A percentile compares a stretch with the other conserved stretches of the same genome.
These are phyloP conservation scores for Aspergillus indologenus DNA, from an alignment of 495 filamentous ascomycete species.

Conservation along the genomic window DNA sequence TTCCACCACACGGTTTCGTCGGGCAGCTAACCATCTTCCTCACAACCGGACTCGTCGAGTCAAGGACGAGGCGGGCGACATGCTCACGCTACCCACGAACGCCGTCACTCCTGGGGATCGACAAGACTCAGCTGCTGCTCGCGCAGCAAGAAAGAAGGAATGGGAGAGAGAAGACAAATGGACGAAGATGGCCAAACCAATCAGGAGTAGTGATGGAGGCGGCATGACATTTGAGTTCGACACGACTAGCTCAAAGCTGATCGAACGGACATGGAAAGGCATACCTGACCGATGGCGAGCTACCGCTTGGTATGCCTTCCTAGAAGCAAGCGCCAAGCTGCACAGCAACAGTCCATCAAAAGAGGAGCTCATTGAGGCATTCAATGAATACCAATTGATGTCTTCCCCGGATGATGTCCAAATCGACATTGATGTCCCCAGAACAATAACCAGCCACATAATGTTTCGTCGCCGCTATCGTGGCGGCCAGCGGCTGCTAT, in stretches of 20 bases:
- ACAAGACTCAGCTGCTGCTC: constrained; percentile 48
- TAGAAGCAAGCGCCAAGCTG: constrained; percentile 74
- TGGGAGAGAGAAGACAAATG: constrained; percentile 87
- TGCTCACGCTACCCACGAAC: constrained; percentile 76
- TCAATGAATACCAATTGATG: constrained; percentile 64
- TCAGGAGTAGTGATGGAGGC: constrained; percentile 58
- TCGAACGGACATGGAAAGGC: constrained; percentile 94
- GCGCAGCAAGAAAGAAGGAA: constrained; percentile 73
- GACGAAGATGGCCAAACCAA: constrained; percentile 87
- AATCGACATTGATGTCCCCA: constrained; percentile 94
- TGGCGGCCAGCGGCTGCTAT: constrained; percentile 85
- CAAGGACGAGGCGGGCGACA: constrained; percentile 83
- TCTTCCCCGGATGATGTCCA: constrained; percentile 90
- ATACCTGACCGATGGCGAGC: constrained; percentile 95
- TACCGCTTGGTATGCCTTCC: constrained; percentile 92
- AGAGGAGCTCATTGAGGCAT: constrained; percentile 65
- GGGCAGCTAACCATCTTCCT: constrained; percentile 71
- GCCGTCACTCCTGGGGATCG: constrained; percentile 57
- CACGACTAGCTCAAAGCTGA: constrained; percentile 75
- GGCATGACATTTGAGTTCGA: constrained; percentile 93
- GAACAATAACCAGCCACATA: constrained; percentile 93
- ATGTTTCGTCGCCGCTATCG: constrained; percentile 96
- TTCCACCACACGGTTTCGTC: constrained; percentile 49
- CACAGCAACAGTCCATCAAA: constrained; percentile 60
- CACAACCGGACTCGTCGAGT: constrained; percentile 70